Evolutionary conservation across 2,329 filamentous ascomycete genomes (phyloP).

Genomic region (Aspergillus spinulosporus): DNA sequence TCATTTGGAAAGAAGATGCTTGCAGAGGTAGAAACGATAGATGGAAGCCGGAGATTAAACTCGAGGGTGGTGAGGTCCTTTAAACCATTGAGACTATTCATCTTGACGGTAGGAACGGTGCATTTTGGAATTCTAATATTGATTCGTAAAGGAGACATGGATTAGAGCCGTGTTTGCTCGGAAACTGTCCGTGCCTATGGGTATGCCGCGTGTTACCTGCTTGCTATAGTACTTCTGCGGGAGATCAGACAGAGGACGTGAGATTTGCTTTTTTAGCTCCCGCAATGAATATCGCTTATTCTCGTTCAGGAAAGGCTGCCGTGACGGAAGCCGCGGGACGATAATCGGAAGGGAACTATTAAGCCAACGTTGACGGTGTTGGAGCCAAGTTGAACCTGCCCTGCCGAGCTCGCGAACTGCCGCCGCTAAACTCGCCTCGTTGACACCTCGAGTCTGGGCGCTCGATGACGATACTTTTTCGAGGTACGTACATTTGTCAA

Average conservation of each 20-base stretch:
- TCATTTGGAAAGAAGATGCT: neutral
- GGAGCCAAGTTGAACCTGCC: too few species aligned
- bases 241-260: neutral
- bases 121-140: neutral
- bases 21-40: neutral
- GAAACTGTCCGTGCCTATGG: neutral
- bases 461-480: too few species aligned
- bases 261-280: constrained; percentile 2
- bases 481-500: too few species aligned
- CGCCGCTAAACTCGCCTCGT: too few species aligned
- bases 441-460: too few species aligned
- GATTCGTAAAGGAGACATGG: neutral
- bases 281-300: neutral
- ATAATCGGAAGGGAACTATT: too few species aligned
- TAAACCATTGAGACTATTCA: neutral
- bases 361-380: too few species aligned
- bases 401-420: too few species aligned
- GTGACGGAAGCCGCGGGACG: neutral
- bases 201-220: neutral
- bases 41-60: neutral
- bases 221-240: neutral
- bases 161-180: neutral
- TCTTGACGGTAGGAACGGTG: neutral
- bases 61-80: neutral
- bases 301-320: neutral